phyloP scores from a whole-genome alignment of 2,329 filamentous ascomycete species.

The Ramularia endophylla region DNA sequence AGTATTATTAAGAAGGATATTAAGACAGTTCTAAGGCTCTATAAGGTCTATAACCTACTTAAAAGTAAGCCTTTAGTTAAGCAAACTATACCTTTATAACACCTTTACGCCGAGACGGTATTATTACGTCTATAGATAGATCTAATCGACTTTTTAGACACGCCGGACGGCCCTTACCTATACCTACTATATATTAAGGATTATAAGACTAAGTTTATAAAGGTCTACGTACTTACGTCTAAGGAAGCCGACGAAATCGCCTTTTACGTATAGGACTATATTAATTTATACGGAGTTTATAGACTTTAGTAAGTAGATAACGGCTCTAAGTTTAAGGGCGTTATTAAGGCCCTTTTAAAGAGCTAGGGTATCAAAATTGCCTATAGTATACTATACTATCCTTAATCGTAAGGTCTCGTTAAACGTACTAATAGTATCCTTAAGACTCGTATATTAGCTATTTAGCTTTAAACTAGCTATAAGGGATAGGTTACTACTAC shows the following conservation, averaged over 20 bases:
- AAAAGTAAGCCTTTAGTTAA: background rate
- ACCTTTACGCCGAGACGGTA: background rate
- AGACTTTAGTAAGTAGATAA: background rate
- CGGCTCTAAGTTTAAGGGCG: background rate
- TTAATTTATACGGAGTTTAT: background rate
- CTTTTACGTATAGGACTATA: background rate
- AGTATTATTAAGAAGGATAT: background rate
- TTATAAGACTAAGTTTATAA: background rate
- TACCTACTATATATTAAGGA: conserved; percentile 2
- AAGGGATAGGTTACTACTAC: background rate
- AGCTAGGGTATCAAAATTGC: background rate
- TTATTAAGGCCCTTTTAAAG: background rate
- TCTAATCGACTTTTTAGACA: background rate
- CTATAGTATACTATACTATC: background rate
- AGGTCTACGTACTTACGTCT: background rate
- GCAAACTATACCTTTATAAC: background rate
- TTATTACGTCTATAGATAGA: background rate
- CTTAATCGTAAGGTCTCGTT: background rate
- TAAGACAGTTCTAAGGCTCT: background rate
- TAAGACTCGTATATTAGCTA: background rate
- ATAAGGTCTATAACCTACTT: background rate
- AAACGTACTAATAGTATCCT: background rate
- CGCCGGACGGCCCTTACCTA: background rate
- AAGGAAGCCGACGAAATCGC: conserved; percentile 1
- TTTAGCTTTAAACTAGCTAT: background rate